Percentiles rank a stretch among this genome's conserved stretches.
Evolutionary conservation across 78 protist genomes (phyloP).

Genomic region (Bodo saltans): DNA sequence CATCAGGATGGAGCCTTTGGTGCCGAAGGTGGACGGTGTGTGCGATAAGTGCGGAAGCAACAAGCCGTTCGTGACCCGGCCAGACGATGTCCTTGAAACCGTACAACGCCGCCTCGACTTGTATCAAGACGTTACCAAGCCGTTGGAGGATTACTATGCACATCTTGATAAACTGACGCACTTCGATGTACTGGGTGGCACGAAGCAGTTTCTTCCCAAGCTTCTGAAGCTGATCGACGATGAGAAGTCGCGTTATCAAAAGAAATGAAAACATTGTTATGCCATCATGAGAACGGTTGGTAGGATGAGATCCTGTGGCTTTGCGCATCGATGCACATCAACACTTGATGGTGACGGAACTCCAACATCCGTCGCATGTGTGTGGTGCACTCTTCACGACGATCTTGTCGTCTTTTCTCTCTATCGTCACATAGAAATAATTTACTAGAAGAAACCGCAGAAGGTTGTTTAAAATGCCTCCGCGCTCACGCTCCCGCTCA

Average conservation of each 20-base stretch:
- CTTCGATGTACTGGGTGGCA: constrained; percentile 27
- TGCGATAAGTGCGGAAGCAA: constrained; percentile 34
- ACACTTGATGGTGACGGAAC: too few species aligned
- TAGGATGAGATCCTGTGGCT: too few species aligned
- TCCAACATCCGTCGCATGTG: too few species aligned
- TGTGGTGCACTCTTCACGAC: too few species aligned
- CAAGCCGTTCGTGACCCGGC: constrained; percentile 11
- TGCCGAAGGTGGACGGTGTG: constrained; percentile 16
- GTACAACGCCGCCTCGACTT: constrained; percentile 35
- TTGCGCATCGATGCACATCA: too few species aligned
- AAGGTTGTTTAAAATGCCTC: too few species aligned
- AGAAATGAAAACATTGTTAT: constrained; percentile 4
- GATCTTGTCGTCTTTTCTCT: too few species aligned
- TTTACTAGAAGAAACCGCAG: too few species aligned
- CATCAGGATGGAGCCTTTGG: constrained; percentile 39
- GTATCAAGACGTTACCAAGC: constrained; percentile 18
- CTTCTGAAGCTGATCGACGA: constrained; percentile 14
- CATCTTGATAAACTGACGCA: background rate
- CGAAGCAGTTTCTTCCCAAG: constrained; percentile 31
- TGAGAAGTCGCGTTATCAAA: constrained; percentile 10
- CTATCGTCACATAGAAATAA: too few species aligned
- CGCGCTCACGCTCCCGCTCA: too few species aligned
- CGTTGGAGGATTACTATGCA: constrained; percentile 20
- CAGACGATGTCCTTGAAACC: constrained; percentile 30
- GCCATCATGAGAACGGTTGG: too few species aligned